Base-by-base conservation (phyloP, 2,329 filamentous ascomycete genomes). In the Stemphylium vesicarium region DNA sequence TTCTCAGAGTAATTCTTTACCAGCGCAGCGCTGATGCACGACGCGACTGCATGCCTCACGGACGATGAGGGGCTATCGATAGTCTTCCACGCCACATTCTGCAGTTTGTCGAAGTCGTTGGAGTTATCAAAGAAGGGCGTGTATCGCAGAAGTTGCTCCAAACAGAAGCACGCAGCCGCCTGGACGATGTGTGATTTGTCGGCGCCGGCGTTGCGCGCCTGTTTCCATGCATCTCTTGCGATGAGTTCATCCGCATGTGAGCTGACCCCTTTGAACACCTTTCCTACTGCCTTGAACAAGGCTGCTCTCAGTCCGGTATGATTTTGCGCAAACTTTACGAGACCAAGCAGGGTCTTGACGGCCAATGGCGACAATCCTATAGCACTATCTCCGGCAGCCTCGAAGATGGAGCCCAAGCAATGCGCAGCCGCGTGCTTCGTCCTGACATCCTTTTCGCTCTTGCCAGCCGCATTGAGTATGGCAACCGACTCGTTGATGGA, bases 181-280 rank as follows among this genome's bases (percentile, higher is more conserved):
- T 96, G 86, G 7, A 94, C 92, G 31, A 96, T 82, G 2, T 87
- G 82, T 4, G 92, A 90, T 76, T 95, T 98, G 75, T 99, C 96
- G 56, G 82, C 83, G 24, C 89, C 89, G 64, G 89, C 84, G 74
- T 83, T 91, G 59, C 95, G 87, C 22, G 88, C 89, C 73, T 94
- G 90, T 76, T 97, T 99, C 92, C 92, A 98, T 13, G 96, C 85
- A 73, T 97, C 93, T 69, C 92, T 87, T n/a, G 90, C 90, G 33
- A 93, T 82, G 50, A 80, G 81, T 75, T 99, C 95, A 65, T 99
- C 95, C 66, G 94, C 82, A 56, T 91, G 92, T 4, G 82, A 81
- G 50, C 85, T 84, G 24, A 97, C 85, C 74, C 93, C 94, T 54
- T 82, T 83, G 22, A 88, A 82, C 36, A 97, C 84, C 77, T 92